Base-by-base conservation (phyloP, 2,329 filamentous ascomycete species). In the Emericellopsis cladophorae region DNA sequence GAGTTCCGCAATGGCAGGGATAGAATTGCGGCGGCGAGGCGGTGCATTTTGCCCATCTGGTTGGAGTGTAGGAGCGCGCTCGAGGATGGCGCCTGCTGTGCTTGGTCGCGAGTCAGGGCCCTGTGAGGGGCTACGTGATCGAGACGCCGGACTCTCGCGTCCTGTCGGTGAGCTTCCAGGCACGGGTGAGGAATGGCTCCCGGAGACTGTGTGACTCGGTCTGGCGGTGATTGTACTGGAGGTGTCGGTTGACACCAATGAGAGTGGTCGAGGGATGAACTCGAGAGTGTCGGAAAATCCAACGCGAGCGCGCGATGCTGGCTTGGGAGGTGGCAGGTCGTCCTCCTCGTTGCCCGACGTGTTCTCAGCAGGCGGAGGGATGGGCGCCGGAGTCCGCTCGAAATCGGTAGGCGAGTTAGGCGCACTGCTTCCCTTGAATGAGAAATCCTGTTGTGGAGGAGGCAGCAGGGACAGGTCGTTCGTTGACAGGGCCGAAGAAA, bases 201-300 rank as follows among this genome's bases (percentile, higher is more conserved):
- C 83, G 22, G 83, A 83, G 29, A 85, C 70, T 2, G 81, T 85
- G 56, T 90, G 85, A 5, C 78, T 76, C 4, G 72, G 72, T 22
- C 78, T 74, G 15, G 80, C 71, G 1, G 84, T 87, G 41, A 77
- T 65, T 3, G 83, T 92, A 54, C 81, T 88, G 36, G 86, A 81
- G 0, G 85, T 87, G 55, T 92, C 87, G 16, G 80, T 89, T 2
- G 87, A 94, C 12, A 93, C 79, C 16, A 89, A 68, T 2, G 89
- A 95, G 15, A 93, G 62, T 1, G 89, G 88, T 10, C 86, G 76
- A 5, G 83, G 83, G 50, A 89, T 89, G 46, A 84, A 88, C 57
- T 93, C 85, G 23, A 93, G 69, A 10, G 77, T 84, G 47, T 93
- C 87, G 1, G 84, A 87, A 54, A 94, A 94, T 1, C 83, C 84